Percentiles rank a stretch among this genome's conserved stretches.
Evolutionary conservation across 306 rosid genomes (phyloP).

Genomic region (Cucumis melo): DNA sequence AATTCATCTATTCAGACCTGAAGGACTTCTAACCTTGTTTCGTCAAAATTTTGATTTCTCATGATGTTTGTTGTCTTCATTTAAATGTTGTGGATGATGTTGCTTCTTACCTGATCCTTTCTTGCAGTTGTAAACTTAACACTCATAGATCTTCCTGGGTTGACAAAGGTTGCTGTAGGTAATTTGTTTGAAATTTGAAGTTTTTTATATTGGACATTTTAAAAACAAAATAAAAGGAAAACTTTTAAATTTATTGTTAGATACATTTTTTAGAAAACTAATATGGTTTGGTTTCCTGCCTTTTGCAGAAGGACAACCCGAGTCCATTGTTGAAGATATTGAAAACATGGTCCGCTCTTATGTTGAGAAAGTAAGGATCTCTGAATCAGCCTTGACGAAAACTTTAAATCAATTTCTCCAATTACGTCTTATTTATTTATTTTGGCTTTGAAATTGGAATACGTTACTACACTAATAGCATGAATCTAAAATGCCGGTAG

Average conservation of each 20-base stretch:
- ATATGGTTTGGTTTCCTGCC: conserved; percentile 9
- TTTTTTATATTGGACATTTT: neutral
- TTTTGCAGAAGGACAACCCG: conserved; percentile 84
- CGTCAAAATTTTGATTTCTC: neutral
- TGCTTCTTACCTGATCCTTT: conserved; percentile 8
- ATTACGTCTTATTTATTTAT: neutral
- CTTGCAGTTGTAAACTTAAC: conserved; percentile 95
- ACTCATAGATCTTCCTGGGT: conserved; percentile 94
- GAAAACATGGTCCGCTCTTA: conserved; percentile 95
- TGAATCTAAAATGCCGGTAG: neutral
- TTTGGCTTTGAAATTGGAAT: neutral
- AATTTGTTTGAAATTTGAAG: conserved; percentile 14
- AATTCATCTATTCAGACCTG: neutral
- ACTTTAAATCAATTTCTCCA: neutral
- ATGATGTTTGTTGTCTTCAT: neutral
- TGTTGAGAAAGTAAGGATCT: conserved; percentile 76
- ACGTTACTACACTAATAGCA: neutral
- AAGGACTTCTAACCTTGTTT: neutral
- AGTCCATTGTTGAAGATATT: conserved; percentile 81
- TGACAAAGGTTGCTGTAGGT: conserved; percentile 99
- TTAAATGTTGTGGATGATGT: neutral
- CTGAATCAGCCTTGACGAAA: neutral
- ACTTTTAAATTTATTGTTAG: too few species aligned
- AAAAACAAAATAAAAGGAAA: neutral
- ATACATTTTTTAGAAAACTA: neutral